Conservation (phyloP, 2,329 filamentous ascomycete species). For the Beauveria rudraprayagi region DNA sequence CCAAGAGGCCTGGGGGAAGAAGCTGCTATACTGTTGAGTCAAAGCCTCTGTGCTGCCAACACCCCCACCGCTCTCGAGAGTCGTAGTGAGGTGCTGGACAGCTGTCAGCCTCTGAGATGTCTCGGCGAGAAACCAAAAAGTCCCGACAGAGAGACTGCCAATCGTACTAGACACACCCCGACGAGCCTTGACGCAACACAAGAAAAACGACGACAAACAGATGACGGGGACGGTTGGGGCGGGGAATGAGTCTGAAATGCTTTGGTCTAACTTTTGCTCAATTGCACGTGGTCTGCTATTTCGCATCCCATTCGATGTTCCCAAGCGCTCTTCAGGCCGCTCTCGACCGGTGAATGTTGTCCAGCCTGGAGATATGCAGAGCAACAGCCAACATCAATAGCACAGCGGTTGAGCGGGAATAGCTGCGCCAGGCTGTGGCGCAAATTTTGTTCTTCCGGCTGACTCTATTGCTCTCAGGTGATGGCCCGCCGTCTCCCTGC, state of each 20-base stretch:
- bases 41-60: not conserved
- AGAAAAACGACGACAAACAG: not conserved
- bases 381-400: not conserved
- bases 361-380: not conserved
- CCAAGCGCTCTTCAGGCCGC: not conserved
- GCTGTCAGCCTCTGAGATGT: not conserved
- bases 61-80: not conserved
- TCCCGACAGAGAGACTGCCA: not conserved
- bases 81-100: not conserved
- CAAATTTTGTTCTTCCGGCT: not conserved
- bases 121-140: not conserved
- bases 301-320: not conserved
- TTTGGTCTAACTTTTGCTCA: not conserved
- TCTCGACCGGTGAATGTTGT: not conserved
- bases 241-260: not conserved
- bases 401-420: not conserved
- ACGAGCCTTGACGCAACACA: not conserved
- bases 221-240: not conserved
- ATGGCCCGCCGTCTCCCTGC: not conserved
- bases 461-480: not conserved
- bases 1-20: not conserved
- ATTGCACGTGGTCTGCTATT: slow-evolving; percentile 5
- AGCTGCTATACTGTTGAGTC: not conserved
- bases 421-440: not conserved
- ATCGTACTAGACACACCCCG: not conserved